A percentile compares a stretch with the other conserved stretches of the same genome.
Evolutionary conservation across 495 filamentous ascomycete genomes (phyloP).

Genomic region (Penicillium ucsense): DNA sequence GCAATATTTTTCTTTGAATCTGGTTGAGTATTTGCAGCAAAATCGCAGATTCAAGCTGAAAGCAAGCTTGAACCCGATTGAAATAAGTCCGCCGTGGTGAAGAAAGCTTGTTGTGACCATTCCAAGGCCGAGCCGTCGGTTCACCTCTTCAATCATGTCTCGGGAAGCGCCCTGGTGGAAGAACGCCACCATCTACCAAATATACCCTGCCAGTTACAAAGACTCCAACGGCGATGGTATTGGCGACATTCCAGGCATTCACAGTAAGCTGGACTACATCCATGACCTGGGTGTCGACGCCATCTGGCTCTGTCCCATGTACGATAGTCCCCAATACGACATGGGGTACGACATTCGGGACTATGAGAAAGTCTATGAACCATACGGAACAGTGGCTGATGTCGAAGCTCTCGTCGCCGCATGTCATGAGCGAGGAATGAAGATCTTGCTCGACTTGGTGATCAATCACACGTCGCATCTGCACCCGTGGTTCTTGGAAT

Average conservation of each 20-base stretch:
- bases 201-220: slow-evolving; percentile 32
- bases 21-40: not conserved
- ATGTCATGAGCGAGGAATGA: slow-evolving; percentile 41
- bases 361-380: slow-evolving; percentile 44
- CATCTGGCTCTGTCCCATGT: slow-evolving; percentile 34
- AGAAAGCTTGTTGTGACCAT: too few species aligned
- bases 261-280: slow-evolving; percentile 50
- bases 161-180: slow-evolving; percentile 25
- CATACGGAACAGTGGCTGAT: slow-evolving; percentile 47
- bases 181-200: slow-evolving; percentile 31
- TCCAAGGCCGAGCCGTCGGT: too few species aligned
- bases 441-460: slow-evolving; percentile 47
- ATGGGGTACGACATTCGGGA: slow-evolving; percentile 51
- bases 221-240: slow-evolving; percentile 33
- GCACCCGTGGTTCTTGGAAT: slow-evolving; percentile 49
- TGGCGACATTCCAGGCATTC: slow-evolving; percentile 53
- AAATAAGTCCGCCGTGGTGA: too few species aligned
- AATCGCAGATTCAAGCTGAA: too few species aligned
- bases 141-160: slow-evolving; percentile 3
- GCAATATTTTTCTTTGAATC: too few species aligned
- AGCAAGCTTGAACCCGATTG: too few species aligned
- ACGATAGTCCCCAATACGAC: slow-evolving; percentile 43
- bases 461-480: slow-evolving; percentile 51
- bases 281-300: slow-evolving; percentile 29
- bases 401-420: slow-evolving; percentile 41